Conservation (phyloP, 2,329 filamentous ascomycete genomes). For the Rhexocercosporidium sp. region DNA sequence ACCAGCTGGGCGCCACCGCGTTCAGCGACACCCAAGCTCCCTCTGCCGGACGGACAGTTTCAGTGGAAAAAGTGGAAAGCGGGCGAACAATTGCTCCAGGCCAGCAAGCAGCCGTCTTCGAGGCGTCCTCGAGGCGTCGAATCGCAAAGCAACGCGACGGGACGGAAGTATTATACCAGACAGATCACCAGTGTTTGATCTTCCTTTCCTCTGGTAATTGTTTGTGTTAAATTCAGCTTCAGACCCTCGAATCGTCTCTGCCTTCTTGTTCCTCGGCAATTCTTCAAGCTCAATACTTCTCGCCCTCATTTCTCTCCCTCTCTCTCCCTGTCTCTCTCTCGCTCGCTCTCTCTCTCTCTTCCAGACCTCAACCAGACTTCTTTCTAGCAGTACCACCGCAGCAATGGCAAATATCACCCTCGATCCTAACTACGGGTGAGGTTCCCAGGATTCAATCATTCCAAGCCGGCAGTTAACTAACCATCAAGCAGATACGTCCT, state of each 20-base stretch:
- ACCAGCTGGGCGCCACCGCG: background rate
- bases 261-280: too few species aligned
- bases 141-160: background rate
- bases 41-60: too few species aligned
- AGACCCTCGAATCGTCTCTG: too few species aligned
- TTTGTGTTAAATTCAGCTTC: too few species aligned
- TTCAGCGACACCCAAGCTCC: background rate
- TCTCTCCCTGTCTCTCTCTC: background rate
- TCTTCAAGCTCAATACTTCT: background rate
- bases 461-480: constrained; percentile 1
- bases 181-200: too few species aligned
- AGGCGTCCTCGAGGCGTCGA: too few species aligned
- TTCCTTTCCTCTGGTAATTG: background rate
- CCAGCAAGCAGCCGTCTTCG: background rate
- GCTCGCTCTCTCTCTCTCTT: too few species aligned
- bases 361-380: background rate
- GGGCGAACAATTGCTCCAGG: constrained; percentile 7
- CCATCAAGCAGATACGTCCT: constrained; percentile 61
- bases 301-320: background rate
- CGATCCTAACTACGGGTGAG: constrained; percentile 41
- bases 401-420: constrained; percentile 39
- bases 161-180: too few species aligned
- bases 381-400: constrained; percentile 14
- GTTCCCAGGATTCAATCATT: background rate
- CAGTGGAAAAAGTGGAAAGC: background rate